Conservation (phyloP, 257 asterid genomes). For the Ocimum tenuiflorum region DNA sequence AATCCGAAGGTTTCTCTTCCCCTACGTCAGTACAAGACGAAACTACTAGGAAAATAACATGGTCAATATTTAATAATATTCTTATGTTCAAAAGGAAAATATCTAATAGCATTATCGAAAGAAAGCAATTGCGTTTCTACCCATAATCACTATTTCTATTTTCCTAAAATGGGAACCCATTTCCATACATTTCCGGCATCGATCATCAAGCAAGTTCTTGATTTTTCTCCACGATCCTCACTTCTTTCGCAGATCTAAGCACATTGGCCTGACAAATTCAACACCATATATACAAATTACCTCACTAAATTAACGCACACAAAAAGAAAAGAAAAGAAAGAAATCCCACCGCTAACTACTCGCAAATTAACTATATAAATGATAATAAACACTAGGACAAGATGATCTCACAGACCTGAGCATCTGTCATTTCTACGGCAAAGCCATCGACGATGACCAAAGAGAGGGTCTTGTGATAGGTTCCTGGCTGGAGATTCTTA, state of each 20-base stretch:
- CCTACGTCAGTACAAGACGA: not conserved
- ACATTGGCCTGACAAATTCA: conserved; percentile 43
- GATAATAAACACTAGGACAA: not conserved
- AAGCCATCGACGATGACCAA: conserved; percentile 80
- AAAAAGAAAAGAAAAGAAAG: too few species aligned
- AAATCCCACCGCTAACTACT: too few species aligned
- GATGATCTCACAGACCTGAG: conserved; percentile 37
- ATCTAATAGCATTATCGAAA: too few species aligned
- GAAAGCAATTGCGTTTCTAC: not conserved
- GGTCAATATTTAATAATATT: too few species aligned
- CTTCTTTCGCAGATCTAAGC: conserved; percentile 73
- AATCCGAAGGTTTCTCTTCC: not conserved
- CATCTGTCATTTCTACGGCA: conserved; percentile 66
- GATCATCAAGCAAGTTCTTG: conserved; percentile 47
- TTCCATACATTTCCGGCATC: not conserved
- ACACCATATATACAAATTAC: too few species aligned
- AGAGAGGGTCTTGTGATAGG: conserved; percentile 65
- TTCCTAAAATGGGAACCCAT: not conserved
- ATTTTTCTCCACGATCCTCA: conserved; percentile 86
- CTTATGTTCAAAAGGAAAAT: not conserved
- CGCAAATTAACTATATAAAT: too few species aligned
- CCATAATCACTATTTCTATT: not conserved
- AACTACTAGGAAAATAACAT: not conserved
- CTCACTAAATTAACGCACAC: too few species aligned
- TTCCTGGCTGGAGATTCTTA: conserved; percentile 43